Conservation (phyloP, 2,329 filamentous ascomycete species). For the Chrysoporthe deuterocubensis region DNA sequence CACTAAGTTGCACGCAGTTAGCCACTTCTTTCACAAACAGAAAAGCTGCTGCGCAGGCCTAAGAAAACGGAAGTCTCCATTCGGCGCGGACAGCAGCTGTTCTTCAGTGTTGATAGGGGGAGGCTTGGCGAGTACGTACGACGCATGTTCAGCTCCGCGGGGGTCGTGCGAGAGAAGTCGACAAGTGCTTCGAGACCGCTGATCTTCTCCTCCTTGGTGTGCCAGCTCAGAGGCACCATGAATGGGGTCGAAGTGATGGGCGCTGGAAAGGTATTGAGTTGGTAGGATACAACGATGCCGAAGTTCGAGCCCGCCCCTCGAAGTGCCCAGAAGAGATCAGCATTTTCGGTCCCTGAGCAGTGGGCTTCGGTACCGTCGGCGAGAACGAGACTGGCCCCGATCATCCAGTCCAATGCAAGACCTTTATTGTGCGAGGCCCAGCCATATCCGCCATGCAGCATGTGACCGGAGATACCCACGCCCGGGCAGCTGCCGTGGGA, state of each 20-base stretch:
- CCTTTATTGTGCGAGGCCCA: slow-evolving; percentile 43
- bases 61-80: not conserved
- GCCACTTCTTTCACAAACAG: not conserved
- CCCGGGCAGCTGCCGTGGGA: slow-evolving; percentile 58
- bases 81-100: not conserved
- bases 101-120: slow-evolving; percentile 32
- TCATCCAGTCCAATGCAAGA: slow-evolving; percentile 42
- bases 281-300: slow-evolving; percentile 45
- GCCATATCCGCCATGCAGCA: slow-evolving; percentile 46
- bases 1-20: slow-evolving; percentile 28
- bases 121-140: slow-evolving; percentile 40
- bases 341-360: slow-evolving; percentile 40
- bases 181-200: slow-evolving; percentile 38
- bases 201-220: slow-evolving; percentile 33
- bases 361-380: slow-evolving; percentile 42
- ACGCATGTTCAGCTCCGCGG: slow-evolving; percentile 47
- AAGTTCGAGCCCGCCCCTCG: slow-evolving; percentile 47
- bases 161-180: slow-evolving; percentile 40
- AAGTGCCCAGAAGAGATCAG: slow-evolving; percentile 49
- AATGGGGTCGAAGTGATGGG: slow-evolving; percentile 41
- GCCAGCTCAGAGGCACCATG: slow-evolving; percentile 36
- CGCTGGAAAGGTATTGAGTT: slow-evolving; percentile 44
- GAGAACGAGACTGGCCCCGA: slow-evolving; percentile 43
- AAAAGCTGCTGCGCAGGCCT: not conserved
- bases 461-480: slow-evolving; percentile 46